Percentiles rank a stretch among this genome's conserved stretches.
Conservation (phyloP, 225 moss, liverwort and hornwort species). For the Sphagnum contortum region DNA sequence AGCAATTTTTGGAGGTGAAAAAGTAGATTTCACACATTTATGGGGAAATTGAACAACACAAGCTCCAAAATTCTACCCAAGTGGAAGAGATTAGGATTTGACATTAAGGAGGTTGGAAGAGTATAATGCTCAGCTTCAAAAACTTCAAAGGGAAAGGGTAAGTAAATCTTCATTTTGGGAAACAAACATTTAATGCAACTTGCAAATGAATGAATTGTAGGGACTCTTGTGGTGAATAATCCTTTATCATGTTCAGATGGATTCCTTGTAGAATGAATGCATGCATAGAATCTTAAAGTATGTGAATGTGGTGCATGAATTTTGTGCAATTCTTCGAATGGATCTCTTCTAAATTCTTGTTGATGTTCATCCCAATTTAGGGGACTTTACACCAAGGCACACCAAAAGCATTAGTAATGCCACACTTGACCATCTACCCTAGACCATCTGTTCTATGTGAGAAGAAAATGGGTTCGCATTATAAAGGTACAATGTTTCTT, state of each 20-base stretch:
- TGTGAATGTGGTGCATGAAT: slow-evolving; percentile 67
- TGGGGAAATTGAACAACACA: slow-evolving; percentile 35
- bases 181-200: no score
- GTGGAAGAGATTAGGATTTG: slow-evolving; percentile 32
- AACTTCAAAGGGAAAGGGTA: slow-evolving; percentile 55
- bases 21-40: slow-evolving; percentile 45
- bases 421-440: slow-evolving; percentile 67
- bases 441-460: slow-evolving; percentile 61
- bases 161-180: no score
- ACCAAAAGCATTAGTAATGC: slow-evolving; percentile 83
- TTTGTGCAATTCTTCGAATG: slow-evolving; percentile 69
- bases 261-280: slow-evolving; percentile 39
- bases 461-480: slow-evolving; percentile 64
- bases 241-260: no score
- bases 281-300: slow-evolving; percentile 75
- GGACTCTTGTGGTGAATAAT: no score
- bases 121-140: slow-evolving; percentile 51
- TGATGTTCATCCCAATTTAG: slow-evolving; percentile 81
- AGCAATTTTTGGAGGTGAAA: slow-evolving; percentile 49
- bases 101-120: slow-evolving; percentile 47
- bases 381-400: slow-evolving; percentile 66
- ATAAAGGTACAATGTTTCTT: slow-evolving; percentile 32
- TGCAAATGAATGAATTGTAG: no score
- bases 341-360: slow-evolving; percentile 75
- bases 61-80: slow-evolving; percentile 12